Base-by-base conservation (phyloP, 2,329 filamentous ascomycete species). In the Colletotrichum sp. region DNA sequence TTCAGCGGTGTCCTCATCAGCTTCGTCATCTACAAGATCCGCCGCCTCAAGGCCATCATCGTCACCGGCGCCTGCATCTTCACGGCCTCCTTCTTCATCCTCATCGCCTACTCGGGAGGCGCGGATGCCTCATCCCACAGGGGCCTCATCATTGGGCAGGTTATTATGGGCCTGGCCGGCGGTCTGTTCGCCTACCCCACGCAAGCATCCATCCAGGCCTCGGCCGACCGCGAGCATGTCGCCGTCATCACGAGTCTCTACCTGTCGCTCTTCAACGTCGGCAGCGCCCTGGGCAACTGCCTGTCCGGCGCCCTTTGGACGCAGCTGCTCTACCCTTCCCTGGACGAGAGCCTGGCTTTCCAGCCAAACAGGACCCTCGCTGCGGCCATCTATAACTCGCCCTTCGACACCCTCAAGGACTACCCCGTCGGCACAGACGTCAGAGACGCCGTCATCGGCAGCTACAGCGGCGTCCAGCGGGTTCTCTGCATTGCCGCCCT, bases 31-130 rank as follows among this genome's bases (percentile, higher is more conserved):
- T 86, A 87, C 80, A 86, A 84, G 30, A 83, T 90, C 3, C 87
- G 90, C 10, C 87, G 88, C 10, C 86, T 92, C 65, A 93, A 93
- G 79, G 85, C 84, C 24, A 91, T 93, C 80, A 92, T 93, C 66
- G 84, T 93, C 8, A 84, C 85, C 2, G 91, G 91, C 13, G 92
- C 90, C 0, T 81, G 86, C 6, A 82, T 92, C 0, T 92, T 91
- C 80, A 87, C 90, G 80, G 85, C 88, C 6, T 90, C 90, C 0
- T 91, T 91, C 78, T 89, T 88, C 3, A 82, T 92, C 7, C 84
- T 93, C 7, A 91, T 92, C 72, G 81, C 86, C 44, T 91, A 87
- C 79, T 88, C 90, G 2, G 90, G 91, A 15, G 90, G 89, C 2
- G 82, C 85, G 0, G 84, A 82, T 3, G 44, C 79, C 0, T 81